Percentiles rank a stretch among this genome's conserved stretches.
These are phyloP conservation scores for Mesembryanthemum crystallinum DNA, from an alignment of 148 eudicot genomes.

Conservation along the genomic window DNA sequence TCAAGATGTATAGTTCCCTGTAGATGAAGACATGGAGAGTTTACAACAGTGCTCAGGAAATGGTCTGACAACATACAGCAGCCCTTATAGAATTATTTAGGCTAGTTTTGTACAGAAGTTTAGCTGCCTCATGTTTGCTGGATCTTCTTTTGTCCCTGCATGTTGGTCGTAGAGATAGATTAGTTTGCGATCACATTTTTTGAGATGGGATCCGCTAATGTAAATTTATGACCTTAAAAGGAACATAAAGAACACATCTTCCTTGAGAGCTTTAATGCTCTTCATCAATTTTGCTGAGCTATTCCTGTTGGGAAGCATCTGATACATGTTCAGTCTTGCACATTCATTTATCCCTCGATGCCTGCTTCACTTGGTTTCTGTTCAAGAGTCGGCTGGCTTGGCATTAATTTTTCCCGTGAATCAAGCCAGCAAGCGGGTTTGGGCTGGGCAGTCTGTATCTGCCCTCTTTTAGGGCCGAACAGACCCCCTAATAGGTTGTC, in stretches of 20 bases:
- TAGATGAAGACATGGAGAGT: conserved; percentile 21
- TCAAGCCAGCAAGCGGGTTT: no score
- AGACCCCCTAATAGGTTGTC: no score
- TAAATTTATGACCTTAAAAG: conserved; percentile 2
- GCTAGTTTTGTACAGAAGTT: conserved; percentile 34
- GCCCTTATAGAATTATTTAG: conserved; percentile 1
- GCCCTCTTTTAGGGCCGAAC: no score
- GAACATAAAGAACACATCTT: conserved; percentile 16
- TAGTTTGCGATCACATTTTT: neutral
- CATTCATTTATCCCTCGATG: neutral
- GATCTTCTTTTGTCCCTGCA: neutral
- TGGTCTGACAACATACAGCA: conserved; percentile 21
- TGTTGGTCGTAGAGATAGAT: neutral
- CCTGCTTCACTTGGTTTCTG: no score
- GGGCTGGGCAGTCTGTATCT: no score
- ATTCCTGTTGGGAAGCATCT: neutral
- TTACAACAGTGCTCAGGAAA: conserved; percentile 25
- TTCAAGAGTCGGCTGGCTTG: no score
- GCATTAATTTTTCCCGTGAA: no score
- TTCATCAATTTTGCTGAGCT: neutral
- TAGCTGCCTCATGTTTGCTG: neutral
- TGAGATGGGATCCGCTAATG: conserved; percentile 19
- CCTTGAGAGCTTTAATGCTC: neutral
- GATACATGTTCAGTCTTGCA: neutral
- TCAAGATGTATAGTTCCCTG: conserved; percentile 33